Base-by-base conservation (phyloP, 306 rosid species). In the Canavalia gladiata region DNA sequence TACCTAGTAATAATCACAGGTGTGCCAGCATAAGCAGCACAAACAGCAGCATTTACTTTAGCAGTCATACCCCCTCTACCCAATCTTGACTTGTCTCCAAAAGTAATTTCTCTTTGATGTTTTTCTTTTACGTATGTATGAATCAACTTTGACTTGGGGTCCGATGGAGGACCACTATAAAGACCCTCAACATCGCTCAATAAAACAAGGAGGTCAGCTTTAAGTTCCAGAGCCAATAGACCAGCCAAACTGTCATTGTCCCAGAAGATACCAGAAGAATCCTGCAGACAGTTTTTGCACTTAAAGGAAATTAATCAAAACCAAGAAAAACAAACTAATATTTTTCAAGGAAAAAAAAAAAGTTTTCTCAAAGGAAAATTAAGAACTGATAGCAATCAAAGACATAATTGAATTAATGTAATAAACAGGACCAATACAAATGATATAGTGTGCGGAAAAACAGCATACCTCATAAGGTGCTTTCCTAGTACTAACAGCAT, bases 61-160 rank as follows among this genome's bases (percentile, higher is more conserved):
- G 97, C 98, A 37, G 94, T 90, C 97, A 94, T 94, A 25, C 97
- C 98, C 8, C 98, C 96, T 87, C 97, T 90, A 6, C 98, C 98
- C 18, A 89, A 56, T 77, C 96, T 88, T 13, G 97, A 94, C 72
- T 94, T 94, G 84, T 92, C 97, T 33, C 97, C 97, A 78, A 94
- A 94, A 73, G 96, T 90, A 10, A 94, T 91, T 81, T 92, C 90
- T 25, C 72, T 81, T 68, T 88, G 91, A 86, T 92, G 98, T 62
- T 86, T 94, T 72, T 94, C 94, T 75, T 87, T 92, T 37, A 92
- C 83, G 43, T 90, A 92, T 25, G 97, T 94, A 45, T 91, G 92
- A 68, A 94, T 92, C 50, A 94, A 78, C 88, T 87, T 94, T 25
- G 98, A 94, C 43, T 85, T 89, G 28, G 97, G 96, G 66, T 94